Percentiles rank a stretch among this genome's conserved stretches.
phyloP scores from a whole-genome alignment of 1,284 basidiomycete genomes.

The Irpex lacteus region DNA sequence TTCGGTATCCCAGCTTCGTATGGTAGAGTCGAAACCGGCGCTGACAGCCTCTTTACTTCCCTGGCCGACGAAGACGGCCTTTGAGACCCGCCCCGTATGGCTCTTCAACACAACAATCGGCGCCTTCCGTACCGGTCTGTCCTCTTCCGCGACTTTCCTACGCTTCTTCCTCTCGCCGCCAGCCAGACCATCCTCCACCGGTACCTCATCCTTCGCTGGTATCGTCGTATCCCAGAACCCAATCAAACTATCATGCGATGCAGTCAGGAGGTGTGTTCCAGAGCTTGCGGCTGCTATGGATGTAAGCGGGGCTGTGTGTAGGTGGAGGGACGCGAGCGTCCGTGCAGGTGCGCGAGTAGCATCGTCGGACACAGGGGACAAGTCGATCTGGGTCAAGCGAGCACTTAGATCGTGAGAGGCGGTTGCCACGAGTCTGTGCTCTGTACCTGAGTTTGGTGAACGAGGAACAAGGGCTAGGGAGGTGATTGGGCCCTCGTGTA shows the following conservation, averaged over 20 bases:
- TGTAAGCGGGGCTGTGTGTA: constrained; percentile 76
- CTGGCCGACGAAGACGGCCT: constrained; percentile 46
- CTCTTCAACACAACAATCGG: constrained; percentile 69
- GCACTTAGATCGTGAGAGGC: constrained; percentile 84
- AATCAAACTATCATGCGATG: constrained; percentile 79
- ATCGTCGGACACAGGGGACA: constrained; percentile 22
- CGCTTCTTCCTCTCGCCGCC: constrained; percentile 55
- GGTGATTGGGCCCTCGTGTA: constrained; percentile 71
- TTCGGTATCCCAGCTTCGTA: constrained; percentile 72
- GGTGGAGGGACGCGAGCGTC: constrained; percentile 60
- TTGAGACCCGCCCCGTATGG: constrained; percentile 72
- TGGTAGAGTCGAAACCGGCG: constrained; percentile 75
- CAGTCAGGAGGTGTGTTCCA: constrained; percentile 65
- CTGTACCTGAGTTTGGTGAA: constrained; percentile 28
- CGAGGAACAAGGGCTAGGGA: constrained; percentile 61
- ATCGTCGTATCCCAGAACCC: constrained; percentile 74
- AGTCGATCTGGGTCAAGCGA: constrained; percentile 55
- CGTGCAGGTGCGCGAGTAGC: constrained; percentile 29
- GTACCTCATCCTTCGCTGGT: constrained; percentile 61
- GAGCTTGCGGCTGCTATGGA: constrained; percentile 54
- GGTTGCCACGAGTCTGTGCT: constrained; percentile 63
- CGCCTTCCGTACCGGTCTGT: constrained; percentile 50
- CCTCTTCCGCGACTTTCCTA: constrained; percentile 37
- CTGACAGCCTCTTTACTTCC: constrained; percentile 49
- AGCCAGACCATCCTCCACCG: constrained; percentile 21